Evolutionary conservation across 495 filamentous ascomycete species (phyloP), one percentile per base, ranked within the genome.

Genomic region (Gamarada debralockiae): DNA sequence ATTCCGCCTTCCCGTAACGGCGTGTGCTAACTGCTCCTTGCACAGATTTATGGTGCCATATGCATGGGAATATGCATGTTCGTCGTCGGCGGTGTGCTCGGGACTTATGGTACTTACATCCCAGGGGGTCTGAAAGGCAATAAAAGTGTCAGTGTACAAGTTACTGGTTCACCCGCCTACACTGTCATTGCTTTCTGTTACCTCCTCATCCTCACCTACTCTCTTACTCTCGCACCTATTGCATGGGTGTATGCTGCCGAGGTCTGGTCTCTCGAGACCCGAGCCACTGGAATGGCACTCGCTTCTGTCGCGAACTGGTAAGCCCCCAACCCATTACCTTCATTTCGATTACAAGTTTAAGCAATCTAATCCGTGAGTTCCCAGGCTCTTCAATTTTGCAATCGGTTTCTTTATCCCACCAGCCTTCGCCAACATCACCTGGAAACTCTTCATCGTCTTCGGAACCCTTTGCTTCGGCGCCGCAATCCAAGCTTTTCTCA

Each of bases 351-450:
- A n/a, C n/a, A n/a, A n/a, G n/a, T n/a, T n/a, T n/a, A n/a, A n/a
- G n/a, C n/a, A n/a, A n/a, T n/a, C n/a, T n/a, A n/a, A n/a, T n/a
- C n/a, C n/a, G n/a, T n/a, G n/a, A n/a, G n/a, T n/a, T n/a, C n/a
- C n/a, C n/a, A n/a, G n/a, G n/a, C 73, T 87, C n/a, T 89, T 87
- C 74, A 87, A 87, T 70, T 87, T 87, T 57, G 85, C 84, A 0
- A 65, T 89, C 3, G 84, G 81, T 3, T 75, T 85, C 61, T 89
- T 89, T 64, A 77, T 85, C 5, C 83, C 86, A 1, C 83, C 85
- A 0, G 83, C 77, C 0, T 86, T 91, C 65, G 69, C 75, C 52
- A 88, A 87, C 65, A 89, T 89, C 58, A 74, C 75, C 36, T 90
- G 84, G 75, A 84, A 83, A 65, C 72, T 79, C 0, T 89, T 87